A percentile compares a stretch with the other conserved stretches of the same genome.
Evolutionary conservation across 2,329 filamentous ascomycete species (phyloP).

Genomic region (Colletotrichum sp.): DNA sequence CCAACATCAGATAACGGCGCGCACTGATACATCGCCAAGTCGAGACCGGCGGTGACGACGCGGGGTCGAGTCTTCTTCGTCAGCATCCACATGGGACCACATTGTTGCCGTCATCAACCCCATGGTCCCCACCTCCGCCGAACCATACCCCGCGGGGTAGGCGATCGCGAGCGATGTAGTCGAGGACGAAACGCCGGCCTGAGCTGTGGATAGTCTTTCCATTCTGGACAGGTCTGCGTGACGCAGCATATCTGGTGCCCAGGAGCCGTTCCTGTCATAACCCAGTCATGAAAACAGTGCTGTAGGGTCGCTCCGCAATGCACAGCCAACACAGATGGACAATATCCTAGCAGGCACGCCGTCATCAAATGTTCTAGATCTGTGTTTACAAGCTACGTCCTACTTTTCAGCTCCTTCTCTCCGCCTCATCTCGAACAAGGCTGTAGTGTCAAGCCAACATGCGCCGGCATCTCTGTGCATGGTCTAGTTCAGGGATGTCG

Average conservation of each 20-base stretch:
- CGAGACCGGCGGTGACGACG: neutral
- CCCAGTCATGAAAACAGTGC: too few species aligned
- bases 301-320: too few species aligned
- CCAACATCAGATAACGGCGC: neutral
- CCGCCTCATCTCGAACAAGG: neutral
- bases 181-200: neutral
- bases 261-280: too few species aligned
- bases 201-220: neutral
- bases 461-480: neutral
- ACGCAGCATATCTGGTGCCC: neutral
- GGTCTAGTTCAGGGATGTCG: neutral
- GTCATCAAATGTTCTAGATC: neutral
- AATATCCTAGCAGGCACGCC: too few species aligned
- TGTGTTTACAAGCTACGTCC: neutral
- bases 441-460: too few species aligned
- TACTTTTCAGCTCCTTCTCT: neutral
- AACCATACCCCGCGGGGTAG: neutral
- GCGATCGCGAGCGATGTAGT: neutral
- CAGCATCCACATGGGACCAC: neutral
- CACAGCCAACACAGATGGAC: too few species aligned
- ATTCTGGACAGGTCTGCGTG: neutral
- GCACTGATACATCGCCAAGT: neutral
- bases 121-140: neutral
- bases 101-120: neutral
- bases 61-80: neutral